phyloP scores from a whole-genome alignment of 2,329 filamentous ascomycete genomes.

The Gaeumannomyces tritici region DNA sequence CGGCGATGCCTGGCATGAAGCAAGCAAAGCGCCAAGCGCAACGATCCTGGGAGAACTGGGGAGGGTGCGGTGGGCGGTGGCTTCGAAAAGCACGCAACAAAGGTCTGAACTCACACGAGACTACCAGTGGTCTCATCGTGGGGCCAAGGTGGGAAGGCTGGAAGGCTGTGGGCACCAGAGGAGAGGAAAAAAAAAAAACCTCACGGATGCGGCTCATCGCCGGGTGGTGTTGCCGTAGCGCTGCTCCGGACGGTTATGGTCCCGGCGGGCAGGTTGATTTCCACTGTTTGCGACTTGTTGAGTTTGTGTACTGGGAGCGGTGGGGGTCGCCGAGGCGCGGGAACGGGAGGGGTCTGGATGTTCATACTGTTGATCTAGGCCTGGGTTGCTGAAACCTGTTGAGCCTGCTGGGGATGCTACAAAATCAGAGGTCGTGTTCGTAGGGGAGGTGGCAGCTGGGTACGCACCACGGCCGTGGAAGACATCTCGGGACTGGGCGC shows the following conservation, averaged over 20 bases:
- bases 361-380: slow-evolving; percentile 43
- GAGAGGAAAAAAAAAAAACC: not conserved
- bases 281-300: slow-evolving; percentile 1
- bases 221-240: slow-evolving; percentile 1
- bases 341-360: not conserved
- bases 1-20: too few species aligned
- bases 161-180: not conserved
- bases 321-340: not conserved
- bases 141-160: too few species aligned
- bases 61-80: not conserved
- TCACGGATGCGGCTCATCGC: not conserved
- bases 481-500: slow-evolving; percentile 3
- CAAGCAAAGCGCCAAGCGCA: not conserved
- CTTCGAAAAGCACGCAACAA: not conserved
- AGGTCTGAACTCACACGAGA: slow-evolving; percentile 1
- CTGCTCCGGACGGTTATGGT: not conserved
- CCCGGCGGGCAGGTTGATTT: not conserved
- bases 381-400: slow-evolving; percentile 24
- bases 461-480: slow-evolving; percentile 54
- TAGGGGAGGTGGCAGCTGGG: slow-evolving; percentile 19
- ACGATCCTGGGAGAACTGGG: not conserved
- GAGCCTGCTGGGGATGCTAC: slow-evolving; percentile 42
- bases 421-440: slow-evolving; percentile 30
- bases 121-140: not conserved
- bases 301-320: not conserved